Evolutionary conservation across 2,329 filamentous ascomycete genomes (phyloP), one percentile per base, ranked within the genome.

Genomic region (Botryotinia convoluta): DNA sequence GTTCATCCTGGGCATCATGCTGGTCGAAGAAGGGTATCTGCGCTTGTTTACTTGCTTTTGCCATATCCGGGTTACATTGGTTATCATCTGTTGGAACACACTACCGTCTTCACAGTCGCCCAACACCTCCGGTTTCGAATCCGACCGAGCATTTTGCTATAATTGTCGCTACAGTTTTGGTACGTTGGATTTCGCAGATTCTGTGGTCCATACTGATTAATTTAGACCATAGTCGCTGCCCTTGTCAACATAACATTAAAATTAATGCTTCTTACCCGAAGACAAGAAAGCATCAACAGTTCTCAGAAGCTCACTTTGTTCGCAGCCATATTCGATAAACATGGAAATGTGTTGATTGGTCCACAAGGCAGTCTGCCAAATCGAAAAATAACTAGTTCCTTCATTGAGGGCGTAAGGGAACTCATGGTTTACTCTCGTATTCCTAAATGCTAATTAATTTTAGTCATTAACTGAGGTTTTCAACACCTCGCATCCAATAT

Each of bases 31-130:
- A 93, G 72, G 82, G 86, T 14, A 78, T 90, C 5, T 93, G 91
- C 73, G 91, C 91, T 14, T 83, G 89, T 59, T 82, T 94, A 35
- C 85, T 97, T 62, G 92, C 92, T 14, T 85, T 88, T 26, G 92
- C 92, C 59, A 92, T 95, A 3, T 94, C 91, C 16, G 93, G 92
- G 1, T 96, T 97, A 93, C 93, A 97, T 82, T 97, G 93, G 91
- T 91, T 91, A 72, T 93, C 92, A 45, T 87, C 91, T 12, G 86
- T 88, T 14, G 92, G 92, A 26, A 96, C 93, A 4, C 81, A 82
- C 14, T 96, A 95, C 81, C 86, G 85, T 67, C 82, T 93, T 69
- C 81, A 86, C 75, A 80, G 85, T 67, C 80, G 9, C 1, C 86
- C 72, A 83, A 84, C 64, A 76, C 83, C 61, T 20, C 63, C 44